Evolutionary conservation across 1,139 yeast genomes (phyloP), one percentile per base, ranked within the genome.

Genomic region (Geotrichum bryndzae): DNA sequence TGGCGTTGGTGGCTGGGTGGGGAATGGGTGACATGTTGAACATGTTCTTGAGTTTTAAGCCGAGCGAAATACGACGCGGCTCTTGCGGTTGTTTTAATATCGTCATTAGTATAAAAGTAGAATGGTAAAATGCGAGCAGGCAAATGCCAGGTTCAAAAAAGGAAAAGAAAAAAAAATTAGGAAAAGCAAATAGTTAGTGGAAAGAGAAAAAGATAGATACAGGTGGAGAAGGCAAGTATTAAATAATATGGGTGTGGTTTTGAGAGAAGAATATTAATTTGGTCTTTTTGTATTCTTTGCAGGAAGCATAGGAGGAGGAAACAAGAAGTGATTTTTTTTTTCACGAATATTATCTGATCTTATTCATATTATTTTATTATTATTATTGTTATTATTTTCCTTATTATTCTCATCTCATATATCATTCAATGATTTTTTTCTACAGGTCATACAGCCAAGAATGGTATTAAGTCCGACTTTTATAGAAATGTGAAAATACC

Each of bases 31-130:
- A 27, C 27, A 46, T 38, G 11, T 54, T 15, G 48, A 68, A 68
- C 65, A 68, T 66, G 41, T 68, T 66, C 53, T 66, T 66, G 54
- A 68, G 67, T 63, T 67, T 68, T 29, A 67, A 61, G 64, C 67
- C 64, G n/a, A 56, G 50, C 33, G 58, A 56, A 51, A 56, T 23
- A 35, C 58, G 33, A 66, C 64, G 55, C 53, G 63, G 25, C 25
- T 33, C 53, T 54, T 59, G 56, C 52, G 52, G 50, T 35, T 35
- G 41, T 35, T 35, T 35, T 35, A 13, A 35, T 35, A 13, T 35
- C n/a, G 41, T 35, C 41, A 35, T 35, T 35, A 27, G 41, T 35
- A 8, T 35, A 11, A 4, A 11, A 15, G 10, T 35, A 35, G n/a
- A 11, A 8, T 35, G 41, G n/a, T 35, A 15, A 35, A 13, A 35